A percentile compares a stretch with the other conserved stretches of the same genome.
Conservation (phyloP, 192 early-diverging fungal species). For the Funneliformis mosseae region DNA sequence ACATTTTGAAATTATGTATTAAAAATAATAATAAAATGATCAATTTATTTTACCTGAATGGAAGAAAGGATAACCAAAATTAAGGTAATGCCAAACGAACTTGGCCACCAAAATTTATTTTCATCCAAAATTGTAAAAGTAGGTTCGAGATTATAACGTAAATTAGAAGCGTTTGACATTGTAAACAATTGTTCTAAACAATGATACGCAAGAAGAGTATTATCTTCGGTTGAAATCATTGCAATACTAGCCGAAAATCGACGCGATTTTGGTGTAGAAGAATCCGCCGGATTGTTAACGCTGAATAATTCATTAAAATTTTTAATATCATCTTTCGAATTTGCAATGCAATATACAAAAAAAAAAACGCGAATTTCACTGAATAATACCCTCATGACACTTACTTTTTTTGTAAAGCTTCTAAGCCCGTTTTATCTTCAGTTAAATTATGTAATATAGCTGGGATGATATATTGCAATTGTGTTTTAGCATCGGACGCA, state of each 20-base stretch:
- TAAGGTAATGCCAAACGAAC: constrained; percentile 40
- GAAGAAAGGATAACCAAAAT: constrained; percentile 36
- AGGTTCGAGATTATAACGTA: constrained; percentile 35
- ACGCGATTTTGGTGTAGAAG: background rate
- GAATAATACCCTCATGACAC: constrained; percentile 21
- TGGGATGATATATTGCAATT: constrained; percentile 61
- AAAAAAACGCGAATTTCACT: constrained; percentile 34
- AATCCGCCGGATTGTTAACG: background rate
- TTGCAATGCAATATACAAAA: too few species aligned
- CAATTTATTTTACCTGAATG: background rate
- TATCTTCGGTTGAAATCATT: constrained; percentile 41
- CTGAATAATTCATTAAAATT: background rate
- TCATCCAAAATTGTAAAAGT: constrained; percentile 43
- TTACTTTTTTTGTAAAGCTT: constrained; percentile 27
- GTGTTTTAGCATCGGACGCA: constrained; percentile 59
- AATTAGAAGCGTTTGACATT: constrained; percentile 34
- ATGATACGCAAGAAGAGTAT: constrained; percentile 26
- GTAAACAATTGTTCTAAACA: constrained; percentile 44
- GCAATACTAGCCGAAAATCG: constrained; percentile 32
- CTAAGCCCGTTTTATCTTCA: constrained; percentile 37
- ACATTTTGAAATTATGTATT: background rate
- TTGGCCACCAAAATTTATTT: constrained; percentile 42
- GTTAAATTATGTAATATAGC: constrained; percentile 51
- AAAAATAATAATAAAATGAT: background rate
- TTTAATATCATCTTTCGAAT: constrained; percentile 38